These are phyloP conservation scores for Rhizophora mangle DNA, from an alignment of 345 rosid genomes.

Conservation along the genomic window DNA sequence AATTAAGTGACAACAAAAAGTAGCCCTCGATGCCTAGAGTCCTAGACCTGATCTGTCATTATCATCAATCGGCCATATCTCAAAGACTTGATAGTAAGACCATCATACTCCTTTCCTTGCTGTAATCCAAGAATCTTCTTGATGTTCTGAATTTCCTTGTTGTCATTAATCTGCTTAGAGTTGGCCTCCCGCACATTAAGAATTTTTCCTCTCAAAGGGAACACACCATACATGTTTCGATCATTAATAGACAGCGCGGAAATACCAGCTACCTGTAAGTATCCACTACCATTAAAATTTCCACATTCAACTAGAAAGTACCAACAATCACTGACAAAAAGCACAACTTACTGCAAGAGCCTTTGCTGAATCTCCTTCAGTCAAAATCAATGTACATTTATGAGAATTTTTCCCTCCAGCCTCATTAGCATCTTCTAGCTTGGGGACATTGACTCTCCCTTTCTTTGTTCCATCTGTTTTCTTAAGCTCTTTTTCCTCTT, in stretches of 20 bases:
- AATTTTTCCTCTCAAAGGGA: slow-evolving; percentile 88
- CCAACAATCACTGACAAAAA: background rate
- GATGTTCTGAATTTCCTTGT: slow-evolving; percentile 74
- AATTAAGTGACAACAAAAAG: background rate
- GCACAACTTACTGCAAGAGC: slow-evolving; percentile 73
- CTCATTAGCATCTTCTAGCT: slow-evolving; percentile 87
- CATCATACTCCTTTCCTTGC: slow-evolving; percentile 67
- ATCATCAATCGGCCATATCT: slow-evolving; percentile 99
- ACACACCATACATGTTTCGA: slow-evolving; percentile 73
- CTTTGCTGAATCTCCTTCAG: slow-evolving; percentile 99
- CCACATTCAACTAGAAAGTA: background rate
- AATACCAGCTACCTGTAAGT: slow-evolving; percentile 67
- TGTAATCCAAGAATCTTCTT: slow-evolving; percentile 95
- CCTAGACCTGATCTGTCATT: slow-evolving; percentile 91
- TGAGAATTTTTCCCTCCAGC: slow-evolving; percentile 84
- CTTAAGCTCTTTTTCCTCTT: slow-evolving; percentile 81
- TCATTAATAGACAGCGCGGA: slow-evolving; percentile 48
- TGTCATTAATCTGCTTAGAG: slow-evolving; percentile 71
- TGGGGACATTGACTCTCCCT: slow-evolving; percentile 56
- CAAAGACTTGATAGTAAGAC: slow-evolving; percentile 53
- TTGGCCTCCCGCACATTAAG: slow-evolving; percentile 96
- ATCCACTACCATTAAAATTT: slow-evolving; percentile 11
- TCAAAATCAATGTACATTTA: slow-evolving; percentile 79
- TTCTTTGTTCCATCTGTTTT: slow-evolving; percentile 85
- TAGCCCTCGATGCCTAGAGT: background rate